Base-by-base conservation (phyloP, 2,329 filamentous ascomycete genomes). In the Chaetomiaceae sp. region DNA sequence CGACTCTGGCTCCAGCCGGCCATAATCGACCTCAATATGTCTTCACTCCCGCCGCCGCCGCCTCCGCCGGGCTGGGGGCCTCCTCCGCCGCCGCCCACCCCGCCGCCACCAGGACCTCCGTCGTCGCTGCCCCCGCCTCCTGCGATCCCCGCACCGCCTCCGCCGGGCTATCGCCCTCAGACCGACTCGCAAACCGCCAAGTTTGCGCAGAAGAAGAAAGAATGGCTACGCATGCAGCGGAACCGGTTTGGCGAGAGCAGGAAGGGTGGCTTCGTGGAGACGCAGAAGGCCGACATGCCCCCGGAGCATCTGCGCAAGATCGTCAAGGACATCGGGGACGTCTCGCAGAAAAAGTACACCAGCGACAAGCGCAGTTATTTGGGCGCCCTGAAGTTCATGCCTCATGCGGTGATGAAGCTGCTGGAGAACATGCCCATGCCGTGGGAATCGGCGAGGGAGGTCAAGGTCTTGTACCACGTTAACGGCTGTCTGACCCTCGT, bases 371-470 rank as follows among this genome's bases (percentile, higher is more conserved):
- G 93, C 57, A 96, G 90, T 68, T 98, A 98, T 66, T 77, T 98
- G 38, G 94, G 94, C 53, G 93, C 94, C 27, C 71, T 98, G 53
- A 98, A 98, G 70, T 98, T 96, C 71, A 98, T 98, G 93, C 93
- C 93, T 1, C 93, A 98, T 64, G 93, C 93, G 6, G 93, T 98
- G 10, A 71, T 98, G 70, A 98, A 98, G 73, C 76, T 98, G 19
- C 68, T 98, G 47, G 93, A 98, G 72, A 98, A 98, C 61, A 98
- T 98, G 93, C 93, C 93, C 4, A 98, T 98, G 93, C 93, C 93
- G 0, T 98, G 93, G 93, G 93, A 98, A 70, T 93, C 89, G 47
- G 83, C 88, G 20, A 81, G 90, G 53, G 93, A 98, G 62, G 94
- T 98, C 52, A 97, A 97, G 70, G 93, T 98, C 22, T 75, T 98